Evolutionary conservation across 176 grass and related monocot species (phyloP), one percentile per base, ranked within the genome.

Genomic region (Avena atlantica): DNA sequence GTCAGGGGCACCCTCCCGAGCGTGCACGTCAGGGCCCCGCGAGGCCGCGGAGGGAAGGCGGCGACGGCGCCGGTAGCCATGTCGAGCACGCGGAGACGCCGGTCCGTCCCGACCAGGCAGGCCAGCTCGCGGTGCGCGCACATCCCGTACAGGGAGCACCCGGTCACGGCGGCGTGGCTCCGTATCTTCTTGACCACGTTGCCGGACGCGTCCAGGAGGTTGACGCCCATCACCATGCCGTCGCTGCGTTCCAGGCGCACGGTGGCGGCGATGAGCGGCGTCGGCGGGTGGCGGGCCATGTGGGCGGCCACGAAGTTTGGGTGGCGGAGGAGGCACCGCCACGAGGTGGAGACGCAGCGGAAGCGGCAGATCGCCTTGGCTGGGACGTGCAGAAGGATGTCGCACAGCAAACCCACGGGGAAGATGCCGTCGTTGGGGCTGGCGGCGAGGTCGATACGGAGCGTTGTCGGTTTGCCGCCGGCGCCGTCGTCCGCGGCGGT

Each of bases 151-250:
- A 73, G 42, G 6, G 70, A 73, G 20, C 42, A 23, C 12, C 12
- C 17, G 70, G 70, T 73, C 20, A 73, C 70, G 11, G 70, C 70
- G 42, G 20, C 70, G 42, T n/a, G n/a, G 70, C 11, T 73, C 20
- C 42, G 10, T 47, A 73, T 23, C 70, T 24, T 73, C 70, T 73
- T 73, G 70, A 73, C 70, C 42, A 73, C 70, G 42, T 73, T 73
- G 70, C 42, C 42, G 20, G 42, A 73, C 42, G 45, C 1, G 42
- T 73, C 70, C 12, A 73, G 70, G 11, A 73, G 70, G 70, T 73
- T 73, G 20, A 73, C 42, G 20, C 70, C 42, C 70, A 73, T 73
- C 70, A 45, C 20, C 70, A 73, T 73, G 70, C 42, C 70, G n/a
- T 12, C 11, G 42, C 70, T 24, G 20, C 70, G 11, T 0, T 11